Percentiles rank a stretch among this genome's conserved stretches.
phyloP scores from a whole-genome alignment of 768 basidiomycete species.

The Aureoboletus auriporus region DNA sequence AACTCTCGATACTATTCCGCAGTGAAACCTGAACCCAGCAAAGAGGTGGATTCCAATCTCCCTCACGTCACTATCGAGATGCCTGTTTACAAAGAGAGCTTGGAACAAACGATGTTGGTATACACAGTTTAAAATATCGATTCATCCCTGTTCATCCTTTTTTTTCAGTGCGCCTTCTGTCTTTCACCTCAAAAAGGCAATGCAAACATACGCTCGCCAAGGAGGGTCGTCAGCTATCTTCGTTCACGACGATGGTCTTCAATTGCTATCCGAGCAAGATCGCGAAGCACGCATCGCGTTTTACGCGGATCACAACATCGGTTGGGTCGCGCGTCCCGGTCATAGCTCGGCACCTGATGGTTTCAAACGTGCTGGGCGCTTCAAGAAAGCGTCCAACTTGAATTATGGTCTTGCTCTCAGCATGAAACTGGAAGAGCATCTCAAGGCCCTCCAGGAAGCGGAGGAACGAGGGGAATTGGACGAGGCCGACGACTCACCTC shows the following conservation, averaged over 20 bases:
- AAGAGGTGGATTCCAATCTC: constrained; percentile 57
- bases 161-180: constrained; percentile 59
- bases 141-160: background rate
- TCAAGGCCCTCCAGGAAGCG: constrained; percentile 38
- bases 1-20: constrained; percentile 85
- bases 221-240: constrained; percentile 57
- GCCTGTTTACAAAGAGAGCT: constrained; percentile 85
- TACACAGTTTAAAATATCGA: background rate
- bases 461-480: constrained; percentile 38
- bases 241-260: constrained; percentile 61
- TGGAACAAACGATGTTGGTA: constrained; percentile 77
- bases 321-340: constrained; percentile 55
- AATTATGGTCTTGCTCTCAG: constrained; percentile 64
- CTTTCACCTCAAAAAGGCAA: constrained; percentile 57
- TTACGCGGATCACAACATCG: constrained; percentile 57
- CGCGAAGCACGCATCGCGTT: constrained; percentile 46
- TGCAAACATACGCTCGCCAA: constrained; percentile 63
- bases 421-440: constrained; percentile 30
- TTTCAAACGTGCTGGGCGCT: constrained; percentile 60
- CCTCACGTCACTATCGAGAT: constrained; percentile 80
- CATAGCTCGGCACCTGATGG: constrained; percentile 28
- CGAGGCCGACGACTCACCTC: constrained; percentile 36
- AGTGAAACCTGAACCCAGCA: constrained; percentile 53
- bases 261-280: constrained; percentile 43
- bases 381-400: constrained; percentile 94